Conservation (phyloP, 352 stramenopile species). For the Globisporangium splendens region DNA sequence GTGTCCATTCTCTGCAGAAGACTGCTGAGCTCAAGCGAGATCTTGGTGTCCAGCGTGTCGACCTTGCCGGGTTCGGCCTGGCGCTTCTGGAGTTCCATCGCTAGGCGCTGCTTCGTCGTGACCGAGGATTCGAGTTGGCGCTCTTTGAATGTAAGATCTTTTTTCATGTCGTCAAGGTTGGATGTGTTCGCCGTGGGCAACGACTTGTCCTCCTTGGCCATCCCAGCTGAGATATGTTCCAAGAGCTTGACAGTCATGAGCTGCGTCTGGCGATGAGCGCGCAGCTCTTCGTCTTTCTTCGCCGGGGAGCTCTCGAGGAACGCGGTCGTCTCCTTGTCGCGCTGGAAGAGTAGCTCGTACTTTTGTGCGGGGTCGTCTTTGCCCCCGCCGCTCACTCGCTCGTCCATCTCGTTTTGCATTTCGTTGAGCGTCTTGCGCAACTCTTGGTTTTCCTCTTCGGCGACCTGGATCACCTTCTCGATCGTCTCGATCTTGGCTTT, state of each 20-base stretch:
- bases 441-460: conserved; percentile 53
- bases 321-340: conserved; percentile 90
- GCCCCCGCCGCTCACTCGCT: conserved; percentile 52
- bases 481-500: conserved; percentile 80
- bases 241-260: conserved; percentile 86
- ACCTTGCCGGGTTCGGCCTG: conserved; percentile 89
- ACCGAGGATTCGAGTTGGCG: conserved; percentile 88
- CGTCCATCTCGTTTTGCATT: conserved; percentile 59
- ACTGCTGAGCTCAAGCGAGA: conserved; percentile 76
- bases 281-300: conserved; percentile 63
- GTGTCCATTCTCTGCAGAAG: conserved; percentile 84
- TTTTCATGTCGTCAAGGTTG: conserved; percentile 85
- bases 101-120: conserved; percentile 84
- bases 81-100: conserved; percentile 84
- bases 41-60: conserved; percentile 88
- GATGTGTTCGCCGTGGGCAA: conserved; percentile 47
- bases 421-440: conserved; percentile 51
- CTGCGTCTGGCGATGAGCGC: conserved; percentile 53
- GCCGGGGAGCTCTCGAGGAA: conserved; percentile 86
- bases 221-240: conserved; percentile 84
- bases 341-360: conserved; percentile 86
- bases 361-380: conserved; percentile 73
- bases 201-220: conserved; percentile 76
- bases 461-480: conserved; percentile 48
- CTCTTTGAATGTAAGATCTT: conserved; percentile 90